These are phyloP conservation scores for Cordyceps cateniannulata DNA, from an alignment of 2,329 filamentous ascomycete species.

Conservation along the genomic window DNA sequence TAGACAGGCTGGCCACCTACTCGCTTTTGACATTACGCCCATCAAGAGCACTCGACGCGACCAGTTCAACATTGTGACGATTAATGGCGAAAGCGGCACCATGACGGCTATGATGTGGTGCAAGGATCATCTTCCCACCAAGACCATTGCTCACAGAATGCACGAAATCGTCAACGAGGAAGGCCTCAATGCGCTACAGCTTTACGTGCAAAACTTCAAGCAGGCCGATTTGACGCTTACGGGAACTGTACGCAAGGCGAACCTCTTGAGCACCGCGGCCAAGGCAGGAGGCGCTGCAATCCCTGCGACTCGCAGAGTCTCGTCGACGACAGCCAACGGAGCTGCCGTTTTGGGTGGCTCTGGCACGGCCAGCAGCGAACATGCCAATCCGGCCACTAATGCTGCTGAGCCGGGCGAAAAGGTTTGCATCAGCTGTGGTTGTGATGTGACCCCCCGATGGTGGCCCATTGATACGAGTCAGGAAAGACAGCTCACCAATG, in stretches of 20 bases:
- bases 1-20: conserved; percentile 69
- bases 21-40: conserved; percentile 86
- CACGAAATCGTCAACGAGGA: conserved; percentile 65
- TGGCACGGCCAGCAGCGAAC: conserved; percentile 18
- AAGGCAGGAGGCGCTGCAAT: conserved; percentile 40
- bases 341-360: conserved; percentile 1
- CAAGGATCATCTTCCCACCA: conserved; percentile 72
- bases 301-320: conserved; percentile 40
- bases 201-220: conserved; percentile 86
- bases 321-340: conserved; percentile 42
- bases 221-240: conserved; percentile 87
- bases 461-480: conserved; percentile 52
- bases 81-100: conserved; percentile 74
- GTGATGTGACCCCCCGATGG: conserved; percentile 71
- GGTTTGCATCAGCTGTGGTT: conserved; percentile 57
- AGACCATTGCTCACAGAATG: conserved; percentile 70
- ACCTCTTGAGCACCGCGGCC: conserved; percentile 60
- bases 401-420: conserved; percentile 39
- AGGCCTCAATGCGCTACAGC: conserved; percentile 74
- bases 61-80: conserved; percentile 68
- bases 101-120: conserved; percentile 88
- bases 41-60: conserved; percentile 86
- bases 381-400: conserved; percentile 21
- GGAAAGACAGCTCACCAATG: conserved; percentile 47
- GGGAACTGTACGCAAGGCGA: conserved; percentile 88